Conservation (phyloP, 805 yeast species). For the Lipomyces kockii region DNA sequence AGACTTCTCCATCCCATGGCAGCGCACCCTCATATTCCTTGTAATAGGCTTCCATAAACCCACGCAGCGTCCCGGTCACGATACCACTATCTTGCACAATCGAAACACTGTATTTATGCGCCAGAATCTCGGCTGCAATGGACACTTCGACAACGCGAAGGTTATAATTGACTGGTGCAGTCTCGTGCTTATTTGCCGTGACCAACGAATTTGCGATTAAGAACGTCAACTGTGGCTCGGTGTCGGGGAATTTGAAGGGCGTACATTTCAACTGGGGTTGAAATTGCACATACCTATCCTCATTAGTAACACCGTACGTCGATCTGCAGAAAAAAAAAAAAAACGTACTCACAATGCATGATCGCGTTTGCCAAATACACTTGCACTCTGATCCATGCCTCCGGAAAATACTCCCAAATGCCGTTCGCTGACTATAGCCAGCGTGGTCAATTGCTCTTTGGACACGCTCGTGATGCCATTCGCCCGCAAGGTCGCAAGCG, state of each 20-base stretch:
- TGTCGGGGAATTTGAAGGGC: constrained; percentile 48
- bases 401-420: constrained; percentile 75
- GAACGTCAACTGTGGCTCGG: constrained; percentile 53
- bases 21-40: constrained; percentile 44
- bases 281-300: constrained; percentile 53
- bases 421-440: constrained; percentile 69
- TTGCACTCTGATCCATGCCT: constrained; percentile 77
- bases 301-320: too few relatives aligned
- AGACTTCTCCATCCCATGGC: constrained; percentile 32
- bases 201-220: constrained; percentile 67
- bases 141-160: constrained; percentile 73
- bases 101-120: constrained; percentile 55
- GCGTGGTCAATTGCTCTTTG: constrained; percentile 50
- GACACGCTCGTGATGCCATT: constrained; percentile 14
- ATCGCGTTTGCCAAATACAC: constrained; percentile 62
- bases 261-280: constrained; percentile 60
- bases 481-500: constrained; percentile 59
- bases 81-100: constrained; percentile 47
- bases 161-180: constrained; percentile 71
- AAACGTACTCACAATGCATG: constrained; percentile 52
- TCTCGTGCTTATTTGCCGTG: constrained; percentile 65
- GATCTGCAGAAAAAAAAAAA: too few relatives aligned
- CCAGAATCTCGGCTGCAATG: constrained; percentile 63
- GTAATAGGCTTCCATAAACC: constrained; percentile 26
- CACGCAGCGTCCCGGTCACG: constrained; percentile 62